Base-by-base conservation (phyloP, 257 asterid genomes). In the Henckelia pumila region DNA sequence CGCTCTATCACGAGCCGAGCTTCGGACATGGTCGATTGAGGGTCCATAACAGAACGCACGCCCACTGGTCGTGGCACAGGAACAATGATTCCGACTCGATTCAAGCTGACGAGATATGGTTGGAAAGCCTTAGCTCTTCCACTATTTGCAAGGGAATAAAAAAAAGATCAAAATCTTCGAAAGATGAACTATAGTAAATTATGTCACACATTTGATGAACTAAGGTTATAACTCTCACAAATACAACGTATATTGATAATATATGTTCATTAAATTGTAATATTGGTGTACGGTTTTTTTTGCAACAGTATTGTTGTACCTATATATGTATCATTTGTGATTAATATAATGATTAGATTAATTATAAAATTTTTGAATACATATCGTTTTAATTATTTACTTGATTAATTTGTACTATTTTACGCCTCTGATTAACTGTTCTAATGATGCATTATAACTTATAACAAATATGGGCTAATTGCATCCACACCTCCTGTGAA, bases 21-120 rank as follows among this genome's bases (percentile, higher is more conserved):
- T 82, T 82, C 13, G 87, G 87, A 37, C 87, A 82, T 60, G 84
- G 84, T 23, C 66, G 82, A 30, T 59, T 82, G 66, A 77, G 68
- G 61, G 37, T 82, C n/a, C 24, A 52, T 26, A 82, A 82, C 28
- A 37, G 72, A 22, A 76, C 87, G 6, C 84, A 71, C 69, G 84
- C 84, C 13, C 82, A 64, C 56, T 82, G 87, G 87, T 71, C 84
- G 17, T 82, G 87, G 87, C 82, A 79, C 49, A 67, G 87, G 19
- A 82, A 82, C 82, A 62, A 82, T 14, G 82, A 79, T 21, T 49
- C 73, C 7, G 25, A 64, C 30, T 57, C 77, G 13, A 3, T 66
- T n/a, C 33, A 16, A 21, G 79, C 81, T 40, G 87, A 82, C 55
- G 69, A 79, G 49, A 40, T 82, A 10, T 77, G 84, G 87, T 25